phyloP scores from a whole-genome alignment of 73 alveolate genomes.

The Effrenium voratum region DNA sequence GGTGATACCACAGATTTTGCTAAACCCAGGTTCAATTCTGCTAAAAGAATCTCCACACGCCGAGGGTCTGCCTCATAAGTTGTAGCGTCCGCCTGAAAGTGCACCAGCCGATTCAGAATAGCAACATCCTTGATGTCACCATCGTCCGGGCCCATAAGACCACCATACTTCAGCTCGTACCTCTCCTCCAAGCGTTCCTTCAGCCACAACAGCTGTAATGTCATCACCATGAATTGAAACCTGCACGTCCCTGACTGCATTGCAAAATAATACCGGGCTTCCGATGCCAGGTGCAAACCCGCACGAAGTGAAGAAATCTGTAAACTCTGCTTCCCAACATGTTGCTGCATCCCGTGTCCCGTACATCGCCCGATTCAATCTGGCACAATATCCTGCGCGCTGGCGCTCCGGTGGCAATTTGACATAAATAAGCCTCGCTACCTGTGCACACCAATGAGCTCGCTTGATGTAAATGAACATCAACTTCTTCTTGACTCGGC shows the following conservation, averaged over 20 bases:
- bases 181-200: background rate
- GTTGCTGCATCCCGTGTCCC: constrained; percentile 29
- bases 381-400: background rate
- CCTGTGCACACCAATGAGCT: background rate
- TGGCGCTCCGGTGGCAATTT: background rate
- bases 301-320: background rate
- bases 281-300: constrained; percentile 25
- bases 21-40: background rate
- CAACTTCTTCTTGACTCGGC: background rate
- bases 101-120: constrained; percentile 3
- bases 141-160: constrained; percentile 18
- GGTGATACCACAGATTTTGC: constrained; percentile 3
- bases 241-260: background rate
- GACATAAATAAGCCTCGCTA: background rate
- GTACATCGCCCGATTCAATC: constrained; percentile 24
- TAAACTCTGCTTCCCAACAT: background rate
- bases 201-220: constrained; percentile 24
- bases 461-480: constrained; percentile 42
- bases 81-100: background rate
- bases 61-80: constrained; percentile 52
- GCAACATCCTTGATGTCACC: constrained; percentile 23
- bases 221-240: constrained; percentile 43
- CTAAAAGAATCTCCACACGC: constrained; percentile 19
- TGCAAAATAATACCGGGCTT: background rate
- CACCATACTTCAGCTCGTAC: constrained; percentile 42